Percentiles rank a stretch among this genome's conserved stretches.
phyloP scores from a whole-genome alignment of 2,329 filamentous ascomycete species.

The Colletotrichum camelliae region DNA sequence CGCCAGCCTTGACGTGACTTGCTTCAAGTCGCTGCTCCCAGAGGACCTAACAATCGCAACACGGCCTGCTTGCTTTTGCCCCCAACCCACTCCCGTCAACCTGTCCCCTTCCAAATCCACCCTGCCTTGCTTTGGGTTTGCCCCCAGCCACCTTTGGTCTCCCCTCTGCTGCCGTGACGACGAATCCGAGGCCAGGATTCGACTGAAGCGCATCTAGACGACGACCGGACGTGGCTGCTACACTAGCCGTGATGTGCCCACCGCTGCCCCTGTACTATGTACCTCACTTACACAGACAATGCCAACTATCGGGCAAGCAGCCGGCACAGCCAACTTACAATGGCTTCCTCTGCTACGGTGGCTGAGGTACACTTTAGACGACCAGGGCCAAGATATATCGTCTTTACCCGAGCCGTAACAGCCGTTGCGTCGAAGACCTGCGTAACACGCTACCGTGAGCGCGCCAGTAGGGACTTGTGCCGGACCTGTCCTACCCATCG shows the following conservation, averaged over 20 bases:
- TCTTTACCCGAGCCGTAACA: background rate
- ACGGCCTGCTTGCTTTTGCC: background rate
- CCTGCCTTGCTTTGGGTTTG: background rate
- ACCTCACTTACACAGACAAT: background rate
- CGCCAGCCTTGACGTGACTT: conserved; percentile 12
- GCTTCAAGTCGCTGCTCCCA: background rate
- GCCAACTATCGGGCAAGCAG: background rate
- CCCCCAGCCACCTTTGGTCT: background rate
- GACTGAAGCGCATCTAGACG: background rate
- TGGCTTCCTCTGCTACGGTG: background rate
- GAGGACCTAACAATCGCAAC: background rate
- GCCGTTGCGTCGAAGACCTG: background rate
- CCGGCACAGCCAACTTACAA: background rate
- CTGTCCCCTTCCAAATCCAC: background rate
- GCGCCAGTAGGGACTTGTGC: background rate
- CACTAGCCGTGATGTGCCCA: background rate
- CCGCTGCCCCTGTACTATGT: background rate
- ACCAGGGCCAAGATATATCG: background rate
- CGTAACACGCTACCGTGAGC: background rate
- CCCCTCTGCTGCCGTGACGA: background rate
- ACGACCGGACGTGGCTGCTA: background rate
- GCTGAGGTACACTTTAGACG: background rate
- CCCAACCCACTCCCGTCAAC: background rate
- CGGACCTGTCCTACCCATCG: background rate
- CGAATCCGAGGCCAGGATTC: background rate